Evolutionary conservation across 2,329 filamentous ascomycete genomes (phyloP).

Genomic region (Arthrobotrys sinensis): DNA sequence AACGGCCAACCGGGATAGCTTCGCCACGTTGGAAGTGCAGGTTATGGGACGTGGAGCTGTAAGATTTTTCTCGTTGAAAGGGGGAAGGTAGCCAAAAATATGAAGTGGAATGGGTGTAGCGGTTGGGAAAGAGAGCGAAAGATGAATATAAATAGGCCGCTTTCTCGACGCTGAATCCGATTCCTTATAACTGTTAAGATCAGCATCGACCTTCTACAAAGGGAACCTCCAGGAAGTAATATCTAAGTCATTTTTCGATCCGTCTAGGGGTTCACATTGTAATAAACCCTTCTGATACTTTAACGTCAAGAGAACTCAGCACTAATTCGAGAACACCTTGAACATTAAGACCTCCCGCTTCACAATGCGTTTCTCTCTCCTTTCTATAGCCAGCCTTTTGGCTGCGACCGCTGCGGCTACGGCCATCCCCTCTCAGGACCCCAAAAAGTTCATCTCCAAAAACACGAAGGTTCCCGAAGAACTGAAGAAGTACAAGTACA

Average conservation of each 20-base stretch:
- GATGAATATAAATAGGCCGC: conserved; percentile 2
- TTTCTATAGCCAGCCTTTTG: not conserved
- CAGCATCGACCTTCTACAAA: not conserved
- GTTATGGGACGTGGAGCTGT: not conserved
- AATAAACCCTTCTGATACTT: not conserved
- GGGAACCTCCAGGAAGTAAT: not conserved
- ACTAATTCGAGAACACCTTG: not conserved
- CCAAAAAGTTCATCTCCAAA: conserved; percentile 5
- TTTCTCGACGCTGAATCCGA: not conserved
- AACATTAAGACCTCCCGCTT: no score
- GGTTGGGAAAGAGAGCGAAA: not conserved
- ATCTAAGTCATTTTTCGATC: not conserved
- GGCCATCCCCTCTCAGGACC: not conserved
- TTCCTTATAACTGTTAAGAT: not conserved
- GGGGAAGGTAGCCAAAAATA: no score
- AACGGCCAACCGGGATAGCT: not conserved
- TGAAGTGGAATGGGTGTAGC: not conserved
- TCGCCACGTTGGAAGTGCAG: not conserved
- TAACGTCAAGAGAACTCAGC: not conserved
- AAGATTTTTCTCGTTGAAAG: not conserved
- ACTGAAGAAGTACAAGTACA: conserved; percentile 8
- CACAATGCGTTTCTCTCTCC: conserved; percentile 1
- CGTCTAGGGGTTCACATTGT: no score
- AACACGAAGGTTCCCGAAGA: conserved; percentile 3
- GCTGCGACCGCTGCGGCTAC: not conserved